Conservation (phyloP, 371 early-diverging fungal species). For the Amoeboaphelidium protococcarum region DNA sequence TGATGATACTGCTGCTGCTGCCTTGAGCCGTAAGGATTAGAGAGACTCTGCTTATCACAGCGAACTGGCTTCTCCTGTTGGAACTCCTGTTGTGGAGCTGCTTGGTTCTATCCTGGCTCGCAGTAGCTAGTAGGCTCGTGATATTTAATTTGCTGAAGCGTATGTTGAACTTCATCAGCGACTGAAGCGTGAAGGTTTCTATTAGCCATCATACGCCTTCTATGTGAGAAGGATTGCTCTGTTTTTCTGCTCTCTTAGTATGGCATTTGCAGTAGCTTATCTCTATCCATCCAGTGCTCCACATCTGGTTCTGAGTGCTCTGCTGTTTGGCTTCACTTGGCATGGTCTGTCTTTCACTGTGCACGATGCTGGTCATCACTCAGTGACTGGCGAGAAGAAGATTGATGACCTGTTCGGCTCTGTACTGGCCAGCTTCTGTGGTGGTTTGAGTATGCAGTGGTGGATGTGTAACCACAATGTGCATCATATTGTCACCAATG, state of each 20-base stretch:
- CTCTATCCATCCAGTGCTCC: constrained; percentile 19
- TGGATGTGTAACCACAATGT: constrained; percentile 89
- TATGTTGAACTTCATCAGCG: constrained; percentile 35
- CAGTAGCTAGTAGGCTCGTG: neutral
- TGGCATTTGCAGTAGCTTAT: constrained; percentile 31
- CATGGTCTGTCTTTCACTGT: constrained; percentile 74
- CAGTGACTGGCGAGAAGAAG: constrained; percentile 40
- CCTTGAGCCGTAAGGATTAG: no score
- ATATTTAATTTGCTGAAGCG: constrained; percentile 9
- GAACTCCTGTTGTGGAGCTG: no score
- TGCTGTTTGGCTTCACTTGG: constrained; percentile 49
- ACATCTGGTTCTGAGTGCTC: constrained; percentile 17
- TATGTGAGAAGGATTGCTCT: constrained; percentile 45
- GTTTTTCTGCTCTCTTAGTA: constrained; percentile 25
- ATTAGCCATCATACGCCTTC: constrained; percentile 40
- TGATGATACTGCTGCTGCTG: no score
- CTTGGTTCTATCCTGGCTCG: no score
- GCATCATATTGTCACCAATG: constrained; percentile 58
- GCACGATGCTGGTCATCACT: constrained; percentile 83
- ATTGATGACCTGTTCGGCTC: constrained; percentile 59
- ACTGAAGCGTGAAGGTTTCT: constrained; percentile 29
- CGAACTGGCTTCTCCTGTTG: no score
- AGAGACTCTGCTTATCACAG: no score
- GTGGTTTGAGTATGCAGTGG: constrained; percentile 79
- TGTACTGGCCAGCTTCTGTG: constrained; percentile 43